Evolutionary conservation across 1,139 yeast genomes (phyloP).

Genomic region (Hansenula anomala): DNA sequence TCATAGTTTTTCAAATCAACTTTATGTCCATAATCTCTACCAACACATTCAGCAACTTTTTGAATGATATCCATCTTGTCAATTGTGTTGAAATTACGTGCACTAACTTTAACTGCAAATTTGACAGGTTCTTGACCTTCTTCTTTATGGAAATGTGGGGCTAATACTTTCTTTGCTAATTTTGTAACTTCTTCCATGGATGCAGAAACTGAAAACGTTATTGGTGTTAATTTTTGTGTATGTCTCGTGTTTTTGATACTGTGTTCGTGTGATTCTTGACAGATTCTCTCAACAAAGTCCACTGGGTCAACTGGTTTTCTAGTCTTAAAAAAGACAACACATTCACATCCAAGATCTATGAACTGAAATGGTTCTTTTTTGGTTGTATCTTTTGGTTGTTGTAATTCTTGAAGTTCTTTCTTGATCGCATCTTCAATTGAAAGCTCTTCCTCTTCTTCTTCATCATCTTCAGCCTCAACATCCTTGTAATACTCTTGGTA

Average conservation of each 20-base stretch:
- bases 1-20: slow-evolving; percentile 83
- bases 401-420: slow-evolving; percentile 52
- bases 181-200: slow-evolving; percentile 60
- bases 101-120: slow-evolving; percentile 78
- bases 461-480: slow-evolving; percentile 32
- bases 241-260: slow-evolving; percentile 58
- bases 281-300: slow-evolving; percentile 54
- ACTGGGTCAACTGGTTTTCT: slow-evolving; percentile 78
- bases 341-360: slow-evolving; percentile 74
- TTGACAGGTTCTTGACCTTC: slow-evolving; percentile 44
- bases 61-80: slow-evolving; percentile 66
- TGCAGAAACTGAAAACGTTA: slow-evolving; percentile 71
- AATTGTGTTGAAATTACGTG: slow-evolving; percentile 73
- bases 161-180: slow-evolving; percentile 51
- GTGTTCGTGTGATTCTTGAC: slow-evolving; percentile 52
- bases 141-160: slow-evolving; percentile 62
- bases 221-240: slow-evolving; percentile 78
- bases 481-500: slow-evolving; percentile 47
- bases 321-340: slow-evolving; percentile 78
- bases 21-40: slow-evolving; percentile 62
- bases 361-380: slow-evolving; percentile 51
- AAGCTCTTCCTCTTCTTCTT: slow-evolving; percentile 32
- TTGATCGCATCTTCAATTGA: slow-evolving; percentile 75
- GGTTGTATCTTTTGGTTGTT: slow-evolving; percentile 30
- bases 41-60: slow-evolving; percentile 68